Base-by-base conservation (phyloP, 768 basidiomycete species). In the Trametes sanguinea region DNA sequence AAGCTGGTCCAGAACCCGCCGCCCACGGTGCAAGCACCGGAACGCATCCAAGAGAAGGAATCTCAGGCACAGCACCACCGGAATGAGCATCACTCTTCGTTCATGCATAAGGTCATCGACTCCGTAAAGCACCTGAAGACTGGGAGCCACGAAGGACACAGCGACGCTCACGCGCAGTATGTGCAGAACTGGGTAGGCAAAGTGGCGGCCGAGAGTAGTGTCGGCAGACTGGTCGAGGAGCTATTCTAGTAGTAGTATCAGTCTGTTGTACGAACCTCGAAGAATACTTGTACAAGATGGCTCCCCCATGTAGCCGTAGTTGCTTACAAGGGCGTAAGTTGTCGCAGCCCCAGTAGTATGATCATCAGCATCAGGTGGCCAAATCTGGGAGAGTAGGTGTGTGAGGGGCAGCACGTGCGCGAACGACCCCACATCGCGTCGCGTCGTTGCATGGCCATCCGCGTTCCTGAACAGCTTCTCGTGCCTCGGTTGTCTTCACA, bases 11-110 rank as follows among this genome's bases (percentile, higher is more conserved):
- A 50, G 17, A 14, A 63, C 6, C 35, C 27, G 14, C 32, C 48
- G 17, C 32, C 51, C 5, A 50, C 35, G 17, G 2, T 22, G 40
- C 71, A 27, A 67, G 67, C 61, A 3, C 39, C 40, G 57, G 57
- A 57, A 45, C 48, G 29, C 27, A 4, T 6, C 16, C 48, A 57
- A 9, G 51, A 64, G 46, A 67, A 67, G 37, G 58, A 72, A 45
- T 51, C 68, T 60, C 67, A 68, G n/a, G n/a, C n/a, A n/a, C n/a
- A n/a, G 63, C 57, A 67, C 63, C 67, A 71, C 37, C 66, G 54
- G 35, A 57, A 65, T 46, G 66, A 51, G 14, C 32, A 65, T 6
- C 29, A 27, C 4, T 33, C 17, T 16, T 52, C 51, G 8, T 17
- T 57, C 9, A 35, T 46, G 14, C 56, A 62, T 44, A 62, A 48